Base-by-base conservation (phyloP, 768 basidiomycete genomes). In the Leccinellum rugosiceps region DNA sequence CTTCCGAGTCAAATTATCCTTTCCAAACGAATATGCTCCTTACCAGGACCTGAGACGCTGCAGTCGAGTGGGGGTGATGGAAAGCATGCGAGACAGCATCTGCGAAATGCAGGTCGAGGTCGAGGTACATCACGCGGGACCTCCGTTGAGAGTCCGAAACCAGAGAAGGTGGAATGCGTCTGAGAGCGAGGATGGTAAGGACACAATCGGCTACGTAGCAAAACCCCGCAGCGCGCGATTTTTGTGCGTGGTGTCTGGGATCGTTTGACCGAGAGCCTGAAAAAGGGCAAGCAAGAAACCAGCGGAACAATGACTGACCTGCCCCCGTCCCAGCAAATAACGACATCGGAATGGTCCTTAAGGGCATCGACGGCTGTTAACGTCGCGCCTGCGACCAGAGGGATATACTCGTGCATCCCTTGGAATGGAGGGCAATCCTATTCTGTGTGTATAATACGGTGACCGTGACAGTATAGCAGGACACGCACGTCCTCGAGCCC, bases 191-290 rank as follows among this genome's bases (percentile, higher is more conserved):
- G 57, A 97, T 85, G 1, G 88, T 88, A 1, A 98, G 80, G 10
- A 94, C 82, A 54, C 88, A 86, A 68, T 98, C 95, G 2, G 92
- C 90, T 21, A 98, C 89, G 68, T 97, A 98, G 76, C 95, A 98
- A 73, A 91, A 98, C 0, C 95, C 95, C 4, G 90, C 84, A 1
- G 94, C 94, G 44, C 76, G 78, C 0, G 83, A 79, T 68, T 91
- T 88, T 51, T 85, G 82, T 0, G 91, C 90, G 64, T 97, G 95
- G 64, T 96, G 95, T 65, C 94, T 86, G 52, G 14, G 57, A 32
- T 50, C 13, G 35, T 21, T 50, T 34, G 52, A 30, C 26, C 19
- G 3, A 23, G 14, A 11, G 14, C 31, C 15, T 57, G 45, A 63
- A 56, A n/a, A 50, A 31, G 31, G 23, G 34, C 8, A 15, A 19